A percentile compares a stretch with the other conserved stretches of the same genome.
phyloP scores from a whole-genome alignment of 306 rosid genomes.

The Vicia sativa region DNA sequence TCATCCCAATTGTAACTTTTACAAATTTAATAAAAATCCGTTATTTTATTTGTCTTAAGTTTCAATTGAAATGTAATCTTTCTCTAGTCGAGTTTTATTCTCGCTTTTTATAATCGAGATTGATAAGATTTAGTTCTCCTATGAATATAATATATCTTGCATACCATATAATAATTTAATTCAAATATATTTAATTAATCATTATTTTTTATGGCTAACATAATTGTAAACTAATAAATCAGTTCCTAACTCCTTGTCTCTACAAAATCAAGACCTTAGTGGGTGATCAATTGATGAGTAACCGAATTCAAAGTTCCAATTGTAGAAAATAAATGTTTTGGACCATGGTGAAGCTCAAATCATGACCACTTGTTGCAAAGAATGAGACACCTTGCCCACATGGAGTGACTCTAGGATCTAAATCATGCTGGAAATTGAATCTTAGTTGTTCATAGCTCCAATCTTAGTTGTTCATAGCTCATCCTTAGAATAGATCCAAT shows the following conservation, averaged over 20 bases:
- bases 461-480: not conserved
- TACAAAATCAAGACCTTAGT: not conserved
- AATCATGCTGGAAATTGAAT: conserved; percentile 5
- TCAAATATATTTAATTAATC: not conserved
- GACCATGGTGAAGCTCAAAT: conserved; percentile 18
- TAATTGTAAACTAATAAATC: conserved; percentile 13
- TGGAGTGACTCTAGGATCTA: not conserved
- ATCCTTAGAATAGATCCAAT: conserved; percentile 10
- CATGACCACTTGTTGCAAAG: not conserved
- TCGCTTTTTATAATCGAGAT: too few relatives aligned
- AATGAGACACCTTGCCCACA: conserved; percentile 3
- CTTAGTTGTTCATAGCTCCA: not conserved
- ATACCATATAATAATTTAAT: too few relatives aligned
- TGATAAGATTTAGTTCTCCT: too few relatives aligned
- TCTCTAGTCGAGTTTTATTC: too few relatives aligned
- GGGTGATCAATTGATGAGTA: conserved; percentile 20
- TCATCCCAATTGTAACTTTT: too few relatives aligned
- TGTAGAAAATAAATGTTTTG: conserved; percentile 4
- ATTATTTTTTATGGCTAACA: conserved; percentile 4
- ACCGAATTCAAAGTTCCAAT: conserved; percentile 1
- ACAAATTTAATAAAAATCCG: too few relatives aligned
- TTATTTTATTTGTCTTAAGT: too few relatives aligned
- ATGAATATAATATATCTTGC: too few relatives aligned
- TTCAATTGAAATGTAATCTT: too few relatives aligned
- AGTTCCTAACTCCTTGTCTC: conserved; percentile 16